Base-by-base conservation (phyloP, 2,329 filamentous ascomycete genomes). In the Blumeria graminis region DNA sequence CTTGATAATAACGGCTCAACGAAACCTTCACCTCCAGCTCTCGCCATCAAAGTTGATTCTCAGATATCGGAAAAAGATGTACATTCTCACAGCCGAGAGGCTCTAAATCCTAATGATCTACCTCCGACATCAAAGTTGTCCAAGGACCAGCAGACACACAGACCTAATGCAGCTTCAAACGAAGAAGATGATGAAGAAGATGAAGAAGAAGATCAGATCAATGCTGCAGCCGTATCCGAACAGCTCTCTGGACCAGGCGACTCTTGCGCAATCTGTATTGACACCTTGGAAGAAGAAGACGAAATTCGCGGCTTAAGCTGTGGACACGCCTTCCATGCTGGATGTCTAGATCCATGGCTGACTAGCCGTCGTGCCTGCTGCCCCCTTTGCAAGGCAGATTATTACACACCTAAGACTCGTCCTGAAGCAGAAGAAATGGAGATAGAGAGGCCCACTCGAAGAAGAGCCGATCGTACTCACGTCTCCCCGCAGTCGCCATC, bases 241-340 rank as follows among this genome's bases (percentile, higher is more conserved):
- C 74, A 89, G 65, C 71, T 94, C 58, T 80, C 80, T 32, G 82
- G 83, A 55, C 85, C 87, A 0, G 92, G 90, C 46, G 92, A 98
- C 66, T 84, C 87, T 1, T 98, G 92, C 69, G 92, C 92, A 55
- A 96, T 98, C 63, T 98, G 92, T 68, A 83, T 98, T 61, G 92
- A 98, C 66, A 83, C 78, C 0, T 77, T 98, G 16, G 92, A 98
- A 68, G 87, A 96, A 60, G 86, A 95, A 60, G 92, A 96, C 63
- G 90, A 98, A 66, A 82, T 98, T 54, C 86, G 92, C 62, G 92
- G 92, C 1, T 72, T 98, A 59, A 88, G 86, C 3, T 98, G 92
- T 65, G 92, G 92, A n/a, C 92, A 98, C 69, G 89, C 90, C 56
- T 98, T 96, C 77, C 92, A 98, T 68, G 89, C 88, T 55, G 86